A percentile compares a stretch with the other conserved stretches of the same genome.
These are phyloP conservation scores for Penicillium palitans DNA, from an alignment of 2,329 filamentous ascomycete genomes.

Conservation along the genomic window DNA sequence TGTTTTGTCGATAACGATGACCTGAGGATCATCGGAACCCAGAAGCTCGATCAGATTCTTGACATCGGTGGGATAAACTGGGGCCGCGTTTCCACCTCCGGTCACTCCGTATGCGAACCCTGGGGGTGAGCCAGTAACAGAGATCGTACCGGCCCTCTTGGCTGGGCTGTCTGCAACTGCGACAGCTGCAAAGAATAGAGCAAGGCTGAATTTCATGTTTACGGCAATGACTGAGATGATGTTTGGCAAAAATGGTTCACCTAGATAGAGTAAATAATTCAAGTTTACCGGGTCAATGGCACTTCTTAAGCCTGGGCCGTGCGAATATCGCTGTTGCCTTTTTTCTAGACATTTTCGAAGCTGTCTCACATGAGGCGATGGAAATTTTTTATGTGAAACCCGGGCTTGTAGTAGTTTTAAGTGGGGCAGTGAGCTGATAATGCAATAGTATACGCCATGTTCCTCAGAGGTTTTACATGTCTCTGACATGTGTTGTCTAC, in stretches of 20 bases:
- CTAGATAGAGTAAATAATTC: neutral
- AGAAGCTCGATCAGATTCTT: neutral
- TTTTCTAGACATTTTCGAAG: neutral
- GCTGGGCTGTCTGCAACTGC: neutral
- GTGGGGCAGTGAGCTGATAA: neutral
- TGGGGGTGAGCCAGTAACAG: too few relatives aligned
- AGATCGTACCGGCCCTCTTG: neutral
- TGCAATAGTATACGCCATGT: neutral
- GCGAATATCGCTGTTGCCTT: neutral
- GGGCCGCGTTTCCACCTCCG: neutral
- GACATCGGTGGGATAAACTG: neutral
- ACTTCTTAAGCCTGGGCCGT: neutral
- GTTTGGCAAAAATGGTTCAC: neutral
- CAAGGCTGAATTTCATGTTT: neutral
- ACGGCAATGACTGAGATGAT: neutral
- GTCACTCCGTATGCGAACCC: too few relatives aligned
- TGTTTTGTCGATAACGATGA: neutral
- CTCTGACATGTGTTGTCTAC: neutral
- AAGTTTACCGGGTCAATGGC: neutral
- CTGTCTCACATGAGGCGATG: neutral
- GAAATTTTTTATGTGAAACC: neutral
- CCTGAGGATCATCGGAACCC: neutral
- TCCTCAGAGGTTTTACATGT: neutral
- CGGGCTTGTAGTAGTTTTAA: neutral
- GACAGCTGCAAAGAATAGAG: neutral